Evolutionary conservation across 2,329 filamentous ascomycete genomes (phyloP), one percentile per base, ranked within the genome.

Genomic region (Scedosporium minutisporum): DNA sequence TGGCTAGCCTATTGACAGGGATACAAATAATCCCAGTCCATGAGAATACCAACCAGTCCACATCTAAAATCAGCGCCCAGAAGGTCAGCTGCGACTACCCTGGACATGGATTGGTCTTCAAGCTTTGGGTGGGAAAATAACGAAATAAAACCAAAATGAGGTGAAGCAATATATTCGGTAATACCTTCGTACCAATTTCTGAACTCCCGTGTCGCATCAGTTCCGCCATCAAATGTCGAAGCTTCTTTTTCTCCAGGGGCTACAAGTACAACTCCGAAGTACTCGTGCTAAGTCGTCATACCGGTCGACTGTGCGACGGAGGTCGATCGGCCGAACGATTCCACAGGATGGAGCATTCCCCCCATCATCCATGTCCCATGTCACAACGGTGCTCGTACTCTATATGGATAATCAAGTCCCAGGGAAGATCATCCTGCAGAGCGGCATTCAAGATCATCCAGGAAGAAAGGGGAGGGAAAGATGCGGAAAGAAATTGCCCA

Each of bases 291-390:
- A 23, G 51, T 55, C 21, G 23, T 27, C 21, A 14, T 55, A 48
- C 10, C 51, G 51, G 29, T 55, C 21, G 29, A 27, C n/a, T 27
- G 51, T 55, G 51, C 21, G 51, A 55, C 51, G 51, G 51, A 55
- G 51, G 51, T 55, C 51, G 51, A 55, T 55, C 51, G 51, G 51
- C 51, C 51, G 51, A 55, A 55, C 51, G 21, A 14, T 55, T 55
- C 51, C 23, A 55, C 6, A 48, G 44, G 44, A 12, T 48, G 44
- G 44, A 48, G n/a, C 18, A 18, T n/a, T 21, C 44, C 18, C 44
- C 44, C 44, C 44, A n/a, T 18, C 18, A 21, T 4, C 44, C 44
- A 21, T 21, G 16, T 4, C 51, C 51, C 51, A 55, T 55, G 51
- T 55, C 51, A 55, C 51, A 55, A n/a, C 21, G 51, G 16, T 16